phyloP scores from a whole-genome alignment of 164 flowering plant genomes.

The Stephania yunnanensis region DNA sequence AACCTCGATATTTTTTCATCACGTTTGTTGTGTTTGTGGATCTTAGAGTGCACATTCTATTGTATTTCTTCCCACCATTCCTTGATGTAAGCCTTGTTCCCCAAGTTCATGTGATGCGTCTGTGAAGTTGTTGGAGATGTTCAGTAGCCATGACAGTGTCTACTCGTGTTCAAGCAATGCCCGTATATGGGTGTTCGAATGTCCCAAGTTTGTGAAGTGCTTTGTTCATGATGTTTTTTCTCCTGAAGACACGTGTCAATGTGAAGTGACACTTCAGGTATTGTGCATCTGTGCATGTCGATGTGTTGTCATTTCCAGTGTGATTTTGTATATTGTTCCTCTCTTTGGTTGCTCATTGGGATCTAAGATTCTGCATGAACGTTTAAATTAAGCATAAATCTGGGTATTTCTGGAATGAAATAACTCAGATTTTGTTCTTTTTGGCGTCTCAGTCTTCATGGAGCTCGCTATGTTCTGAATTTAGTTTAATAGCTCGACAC shows the following conservation, averaged over 20 bases:
- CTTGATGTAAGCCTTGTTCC: slow-evolving; percentile 11
- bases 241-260: slow-evolving; percentile 22
- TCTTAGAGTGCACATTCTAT: slow-evolving; percentile 10
- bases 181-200: slow-evolving; percentile 23
- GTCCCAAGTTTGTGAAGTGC: slow-evolving; percentile 31
- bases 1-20: slow-evolving; percentile 8
- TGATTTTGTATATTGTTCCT: slow-evolving; percentile 5
- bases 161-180: slow-evolving; percentile 23
- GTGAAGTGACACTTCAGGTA: slow-evolving; percentile 28
- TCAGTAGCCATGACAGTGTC: slow-evolving; percentile 21
- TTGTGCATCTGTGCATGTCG: slow-evolving; percentile 19
- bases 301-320: slow-evolving; percentile 10
- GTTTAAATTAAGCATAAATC: slow-evolving; percentile 11
- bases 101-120: slow-evolving; percentile 17
- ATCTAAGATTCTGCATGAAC: not conserved
- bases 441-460: slow-evolving; percentile 4
- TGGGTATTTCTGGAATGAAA: slow-evolving; percentile 4
- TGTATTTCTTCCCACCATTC: slow-evolving; percentile 13
- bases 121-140: slow-evolving; percentile 26
- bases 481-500: not conserved
- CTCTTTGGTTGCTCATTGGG: not conserved
- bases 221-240: slow-evolving; percentile 31
- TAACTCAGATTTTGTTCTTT: not conserved
- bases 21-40: slow-evolving; percentile 13
- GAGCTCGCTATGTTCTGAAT: slow-evolving; percentile 3